Conservation (phyloP, 2,329 filamentous ascomycete species). For the Penicillium capsulatum region DNA sequence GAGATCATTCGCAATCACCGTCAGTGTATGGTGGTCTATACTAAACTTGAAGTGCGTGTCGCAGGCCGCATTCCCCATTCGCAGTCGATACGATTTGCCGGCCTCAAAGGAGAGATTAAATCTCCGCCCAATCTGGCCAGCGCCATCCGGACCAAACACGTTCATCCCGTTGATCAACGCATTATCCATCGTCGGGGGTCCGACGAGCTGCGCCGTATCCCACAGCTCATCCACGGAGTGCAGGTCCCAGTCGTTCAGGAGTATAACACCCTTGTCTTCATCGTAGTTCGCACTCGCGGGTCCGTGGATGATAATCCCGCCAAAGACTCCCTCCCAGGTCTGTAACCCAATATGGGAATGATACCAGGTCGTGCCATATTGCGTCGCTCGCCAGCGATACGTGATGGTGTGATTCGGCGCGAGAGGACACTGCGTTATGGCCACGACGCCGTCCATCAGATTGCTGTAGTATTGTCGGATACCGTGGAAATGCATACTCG, state of each 20-base stretch:
- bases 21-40: conserved; percentile 52
- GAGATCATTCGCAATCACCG: conserved; percentile 56
- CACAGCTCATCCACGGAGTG: conserved; percentile 25
- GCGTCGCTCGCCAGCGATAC: conserved; percentile 35
- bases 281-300: conserved; percentile 40
- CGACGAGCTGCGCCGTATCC: conserved; percentile 15
- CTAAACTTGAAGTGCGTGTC: conserved; percentile 41
- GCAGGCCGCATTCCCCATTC: conserved; percentile 27
- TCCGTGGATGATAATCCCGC: conserved; percentile 51
- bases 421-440: conserved; percentile 40
- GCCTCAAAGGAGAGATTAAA: conserved; percentile 49
- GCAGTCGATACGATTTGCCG: conserved; percentile 24
- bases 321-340: conserved; percentile 53
- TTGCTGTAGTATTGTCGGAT: conserved; percentile 31
- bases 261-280: conserved; percentile 32
- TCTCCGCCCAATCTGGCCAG: conserved; percentile 27
- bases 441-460: conserved; percentile 29
- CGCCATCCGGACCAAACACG: conserved; percentile 24
- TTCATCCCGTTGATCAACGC: conserved; percentile 46
- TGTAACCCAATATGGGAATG: conserved; percentile 37
- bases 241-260: conserved; percentile 35
- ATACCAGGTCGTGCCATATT: conserved; percentile 37
- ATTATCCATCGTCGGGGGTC: conserved; percentile 39
- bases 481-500: conserved; percentile 34
- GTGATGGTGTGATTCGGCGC: conserved; percentile 35